These are phyloP conservation scores for Fusarium solani-melongenae DNA, from an alignment of 2,329 filamentous ascomycete species.

Conservation along the genomic window DNA sequence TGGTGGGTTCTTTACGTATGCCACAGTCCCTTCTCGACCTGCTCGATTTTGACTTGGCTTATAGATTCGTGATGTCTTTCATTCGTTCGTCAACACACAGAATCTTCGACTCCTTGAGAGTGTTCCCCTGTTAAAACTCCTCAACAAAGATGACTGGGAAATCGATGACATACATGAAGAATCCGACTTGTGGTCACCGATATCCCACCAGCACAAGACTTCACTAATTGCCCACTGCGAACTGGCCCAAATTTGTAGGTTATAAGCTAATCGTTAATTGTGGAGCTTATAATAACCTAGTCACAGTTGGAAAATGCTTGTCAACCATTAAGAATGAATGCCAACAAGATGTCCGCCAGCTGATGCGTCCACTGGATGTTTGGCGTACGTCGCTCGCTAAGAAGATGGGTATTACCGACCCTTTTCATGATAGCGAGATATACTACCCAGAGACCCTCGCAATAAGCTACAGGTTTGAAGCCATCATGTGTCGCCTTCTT, in stretches of 20 bases:
- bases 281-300: not conserved
- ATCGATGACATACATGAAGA: not conserved
- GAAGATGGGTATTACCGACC: not conserved
- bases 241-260: conserved; percentile 22
- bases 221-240: conserved; percentile 15
- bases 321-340: not conserved
- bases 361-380: not conserved
- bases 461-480: not conserved
- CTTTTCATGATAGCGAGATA: not conserved
- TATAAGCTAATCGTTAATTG: fast-evolving
- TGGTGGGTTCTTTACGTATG: conserved; percentile 36
- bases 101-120: conserved; percentile 1
- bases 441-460: not conserved
- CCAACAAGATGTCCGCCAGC: not conserved
- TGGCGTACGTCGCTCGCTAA: conserved; percentile 13
- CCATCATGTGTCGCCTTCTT: not conserved
- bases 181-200: not conserved
- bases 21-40: not conserved
- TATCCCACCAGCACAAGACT: not conserved
- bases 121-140: not conserved
- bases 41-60: not conserved
- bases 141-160: conserved; percentile 27
- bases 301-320: not conserved
- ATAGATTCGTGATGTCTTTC: conserved; percentile 18
- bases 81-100: conserved; percentile 17